A percentile compares a stretch with the other conserved stretches of the same genome.
Conservation (phyloP, 768 basidiomycete genomes). For the Exidia glandulosa region DNA sequence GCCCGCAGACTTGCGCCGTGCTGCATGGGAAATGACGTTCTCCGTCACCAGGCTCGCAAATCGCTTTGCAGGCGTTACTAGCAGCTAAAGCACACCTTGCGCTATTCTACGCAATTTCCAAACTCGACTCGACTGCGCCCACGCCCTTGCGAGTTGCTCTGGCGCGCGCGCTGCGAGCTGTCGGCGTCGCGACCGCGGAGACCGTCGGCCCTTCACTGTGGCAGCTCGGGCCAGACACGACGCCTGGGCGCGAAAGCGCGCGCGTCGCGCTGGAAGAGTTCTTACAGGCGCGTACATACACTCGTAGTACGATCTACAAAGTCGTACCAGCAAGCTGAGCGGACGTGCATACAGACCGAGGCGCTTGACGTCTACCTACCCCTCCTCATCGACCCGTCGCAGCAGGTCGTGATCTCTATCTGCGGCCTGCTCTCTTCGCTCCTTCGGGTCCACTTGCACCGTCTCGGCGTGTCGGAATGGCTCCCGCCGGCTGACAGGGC, state of each 20-base stretch:
- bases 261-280: constrained; percentile 46
- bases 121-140: constrained; percentile 28
- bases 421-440: constrained; percentile 48
- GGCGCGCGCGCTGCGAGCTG: constrained; percentile 48
- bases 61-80: constrained; percentile 47
- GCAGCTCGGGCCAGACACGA: constrained; percentile 41
- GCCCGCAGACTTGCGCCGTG: background rate
- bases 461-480: constrained; percentile 49
- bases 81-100: constrained; percentile 46
- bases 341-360: constrained; percentile 31
- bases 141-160: constrained; percentile 42
- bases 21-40: background rate
- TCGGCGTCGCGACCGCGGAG: constrained; percentile 52
- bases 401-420: constrained; percentile 36
- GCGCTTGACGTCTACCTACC: constrained; percentile 60
- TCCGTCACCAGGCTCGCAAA: constrained; percentile 41
- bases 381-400: constrained; percentile 35
- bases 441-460: constrained; percentile 38
- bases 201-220: constrained; percentile 59
- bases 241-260: constrained; percentile 36
- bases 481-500: constrained; percentile 44
- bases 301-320: background rate
- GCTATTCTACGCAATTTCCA: constrained; percentile 51
- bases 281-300: constrained; percentile 37
- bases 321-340: background rate